Base-by-base conservation (phyloP, 352 stramenopile species). In the Phytophthora cryptogea region DNA sequence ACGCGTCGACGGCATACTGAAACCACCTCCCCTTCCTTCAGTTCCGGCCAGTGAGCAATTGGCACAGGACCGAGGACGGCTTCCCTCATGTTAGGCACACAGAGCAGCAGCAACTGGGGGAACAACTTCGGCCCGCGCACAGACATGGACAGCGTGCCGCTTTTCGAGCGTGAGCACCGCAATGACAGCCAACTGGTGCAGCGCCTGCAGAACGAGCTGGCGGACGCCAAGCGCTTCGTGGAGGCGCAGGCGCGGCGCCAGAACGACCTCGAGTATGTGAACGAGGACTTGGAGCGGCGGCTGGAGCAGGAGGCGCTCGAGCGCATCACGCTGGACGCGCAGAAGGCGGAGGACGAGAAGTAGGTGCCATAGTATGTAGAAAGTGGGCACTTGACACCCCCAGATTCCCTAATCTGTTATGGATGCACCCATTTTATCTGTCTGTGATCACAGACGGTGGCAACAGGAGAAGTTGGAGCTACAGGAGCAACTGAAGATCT, bases 241-340 rank as follows among this genome's bases (percentile, higher is more conserved):
- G 86, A 93, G 59, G 83, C 80, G 41, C 86, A 95, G 63, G 84
- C 83, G 39, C 61, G 83, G 8, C 82, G 84, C 42, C 86, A 93
- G 64, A 93, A 93, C 58, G 86, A 95, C 52, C 70, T 95, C 31
- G 86, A 93, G 53, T 92, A 92, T 46, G 84, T 95, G 53, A 93
- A 93, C 54, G 86, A 95, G 54, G 86, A 95, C 49, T 70, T 95
- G 33, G 86, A 95, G 55, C 80, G 84, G 11, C 74, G 86, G 56
- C 56, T 91, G 8, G 86, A 95, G 57, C 80, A 92, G 48, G 86
- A 95, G 67, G 83, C 86, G 52, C 71, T 91, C 5, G 86, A 95
- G 40, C 86, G 83, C 52, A 94, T 95, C 41, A 82, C 79, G 42
- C 70, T 95, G 30, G 86, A 95, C 54, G 78, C 86, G 14, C 76